Evolutionary conservation across 768 basidiomycete species (phyloP).

Genomic region (Mycena polygramma): DNA sequence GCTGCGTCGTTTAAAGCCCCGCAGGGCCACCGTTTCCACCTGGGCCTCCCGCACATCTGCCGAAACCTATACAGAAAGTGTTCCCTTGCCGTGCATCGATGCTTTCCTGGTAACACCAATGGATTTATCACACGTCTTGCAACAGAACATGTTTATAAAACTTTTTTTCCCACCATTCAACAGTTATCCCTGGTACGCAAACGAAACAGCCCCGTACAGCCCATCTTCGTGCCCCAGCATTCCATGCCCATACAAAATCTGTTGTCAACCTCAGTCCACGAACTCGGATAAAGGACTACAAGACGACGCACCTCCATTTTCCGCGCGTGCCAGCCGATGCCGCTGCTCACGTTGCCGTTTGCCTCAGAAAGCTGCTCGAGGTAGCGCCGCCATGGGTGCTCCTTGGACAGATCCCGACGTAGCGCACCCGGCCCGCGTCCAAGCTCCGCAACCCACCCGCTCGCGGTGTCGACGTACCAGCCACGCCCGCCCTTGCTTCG

Average conservation of each 20-base stretch:
- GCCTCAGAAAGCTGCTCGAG: constrained; percentile 81
- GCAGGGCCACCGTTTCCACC: no score
- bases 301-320: constrained; percentile 91
- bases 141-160: constrained; percentile 4
- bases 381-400: constrained; percentile 79
- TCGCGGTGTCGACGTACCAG: constrained; percentile 94
- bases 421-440: constrained; percentile 53
- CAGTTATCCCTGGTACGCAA: constrained; percentile 90
- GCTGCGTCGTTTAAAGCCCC: no score
- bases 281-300: constrained; percentile 9
- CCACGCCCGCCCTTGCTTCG: constrained; percentile 93
- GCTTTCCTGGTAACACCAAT: neutral
- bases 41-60: no score
- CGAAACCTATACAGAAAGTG: no score
- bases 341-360: constrained; percentile 91
- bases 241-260: constrained; percentile 91
- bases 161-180: neutral
- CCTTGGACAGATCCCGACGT: constrained; percentile 66
- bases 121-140: constrained; percentile 1
- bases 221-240: constrained; percentile 95
- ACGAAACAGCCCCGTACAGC: constrained; percentile 93
- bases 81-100: no score
- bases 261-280: constrained; percentile 18
- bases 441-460: constrained; percentile 74
- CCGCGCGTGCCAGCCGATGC: constrained; percentile 94